Conservation (phyloP, 129 eudicot genomes). For the Sambucus nigra region DNA sequence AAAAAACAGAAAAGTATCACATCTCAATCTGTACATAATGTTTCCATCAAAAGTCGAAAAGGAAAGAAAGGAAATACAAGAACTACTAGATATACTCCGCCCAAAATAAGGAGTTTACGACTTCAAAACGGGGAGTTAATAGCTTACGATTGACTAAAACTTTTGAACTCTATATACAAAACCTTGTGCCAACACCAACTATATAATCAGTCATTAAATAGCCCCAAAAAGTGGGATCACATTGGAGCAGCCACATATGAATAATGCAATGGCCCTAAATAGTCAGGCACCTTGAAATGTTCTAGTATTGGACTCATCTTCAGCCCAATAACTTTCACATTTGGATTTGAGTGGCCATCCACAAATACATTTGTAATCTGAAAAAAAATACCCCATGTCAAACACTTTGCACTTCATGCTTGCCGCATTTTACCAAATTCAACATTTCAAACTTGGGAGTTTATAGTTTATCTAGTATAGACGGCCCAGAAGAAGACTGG, state of each 20-base stretch:
- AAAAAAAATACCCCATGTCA: conserved; percentile 6
- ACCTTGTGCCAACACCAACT: background rate
- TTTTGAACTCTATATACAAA: background rate
- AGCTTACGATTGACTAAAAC: too few relatives aligned
- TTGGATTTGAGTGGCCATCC: conserved; percentile 67
- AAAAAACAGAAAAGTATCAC: too few relatives aligned
- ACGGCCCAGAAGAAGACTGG: too few relatives aligned
- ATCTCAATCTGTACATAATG: too few relatives aligned
- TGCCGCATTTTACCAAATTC: background rate
- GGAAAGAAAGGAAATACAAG: too few relatives aligned
- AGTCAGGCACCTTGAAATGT: conserved; percentile 47
- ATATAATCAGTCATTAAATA: background rate
- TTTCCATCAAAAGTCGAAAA: too few relatives aligned
- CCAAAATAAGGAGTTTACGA: background rate
- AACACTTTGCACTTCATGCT: background rate
- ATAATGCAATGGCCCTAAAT: conserved; percentile 34
- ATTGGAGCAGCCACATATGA: conserved; percentile 26
- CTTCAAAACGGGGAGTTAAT: background rate
- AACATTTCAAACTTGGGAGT: too few relatives aligned
- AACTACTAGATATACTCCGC: background rate
- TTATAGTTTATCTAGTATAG: too few relatives aligned
- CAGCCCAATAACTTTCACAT: conserved; percentile 53
- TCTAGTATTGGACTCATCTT: conserved; percentile 47
- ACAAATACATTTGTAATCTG: conserved; percentile 59
- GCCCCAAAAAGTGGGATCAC: background rate